Base-by-base conservation (phyloP, 257 asterid genomes). In the Solanum acaule region DNA sequence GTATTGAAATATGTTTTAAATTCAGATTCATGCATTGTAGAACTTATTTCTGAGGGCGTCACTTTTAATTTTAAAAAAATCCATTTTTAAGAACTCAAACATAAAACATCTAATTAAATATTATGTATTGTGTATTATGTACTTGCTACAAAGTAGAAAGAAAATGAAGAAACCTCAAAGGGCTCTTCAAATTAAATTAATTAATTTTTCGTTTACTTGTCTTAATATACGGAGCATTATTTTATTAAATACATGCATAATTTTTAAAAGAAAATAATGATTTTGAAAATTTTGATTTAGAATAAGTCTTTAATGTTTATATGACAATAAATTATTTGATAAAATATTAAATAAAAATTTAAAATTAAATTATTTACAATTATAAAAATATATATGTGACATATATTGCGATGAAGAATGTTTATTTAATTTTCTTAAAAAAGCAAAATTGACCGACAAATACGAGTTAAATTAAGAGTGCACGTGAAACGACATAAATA, bases 11-110 rank as follows among this genome's bases (percentile, higher is more conserved):
- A 4, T 1, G 0, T 16, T 68, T 59, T 33, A 9, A 72, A 72
- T 9, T 33, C 0, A 15, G 0, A 31, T 31, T 31, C 3, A 0
- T 31, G 7, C 0, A 31, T 8, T 71, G 1, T 3, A 31, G 0
- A 8, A 7, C 23, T 70, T 15, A 70, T 31, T 70, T 29, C 0
- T 13, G 0, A 14, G 3, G 11, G 1, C 0, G 34, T 6, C 11
- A 27, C 5, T 68, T 27, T 14, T 6, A 6, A 68, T 68, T 59
- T 8, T 0, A 1, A 59, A 59, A 22, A 61, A 9, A 2, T 25
- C 1, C 18, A 6, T 70, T 29, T 29, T 29, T 29, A 29, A 8
- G 10, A 0, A 15, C 5, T 29, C 0, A 27, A 31, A 70, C 2
- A 15, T 3, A 0, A 70, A 14, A 15, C 0, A 23, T 72, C 4